phyloP scores from a whole-genome alignment of 805 yeast genomes.

The Barnettozyma wickerhamii region DNA sequence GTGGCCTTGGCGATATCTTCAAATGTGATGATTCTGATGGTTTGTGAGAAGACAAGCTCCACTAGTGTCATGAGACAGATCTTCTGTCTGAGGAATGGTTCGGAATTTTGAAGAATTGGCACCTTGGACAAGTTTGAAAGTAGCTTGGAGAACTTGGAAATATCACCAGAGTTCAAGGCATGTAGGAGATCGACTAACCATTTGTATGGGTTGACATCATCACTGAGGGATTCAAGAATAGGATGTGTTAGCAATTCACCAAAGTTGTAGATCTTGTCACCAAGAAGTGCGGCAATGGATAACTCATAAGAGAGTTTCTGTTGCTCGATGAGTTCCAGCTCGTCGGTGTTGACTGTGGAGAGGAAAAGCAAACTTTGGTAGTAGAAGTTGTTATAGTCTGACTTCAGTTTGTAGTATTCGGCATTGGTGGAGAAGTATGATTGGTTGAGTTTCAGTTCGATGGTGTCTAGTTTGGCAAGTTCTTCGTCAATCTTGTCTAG shows the following conservation, averaged over 20 bases:
- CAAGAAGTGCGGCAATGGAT: constrained; percentile 81
- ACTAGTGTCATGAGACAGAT: constrained; percentile 88
- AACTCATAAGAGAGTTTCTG: constrained; percentile 67
- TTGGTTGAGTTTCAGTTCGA: constrained; percentile 67
- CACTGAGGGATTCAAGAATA: constrained; percentile 41
- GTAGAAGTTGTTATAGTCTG: constrained; percentile 79
- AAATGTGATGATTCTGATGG: constrained; percentile 70
- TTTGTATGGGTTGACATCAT: constrained; percentile 42
- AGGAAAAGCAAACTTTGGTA: constrained; percentile 76
- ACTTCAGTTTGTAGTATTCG: constrained; percentile 65
- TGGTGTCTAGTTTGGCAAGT: constrained; percentile 52
- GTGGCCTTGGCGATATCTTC: constrained; percentile 71
- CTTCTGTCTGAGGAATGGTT: constrained; percentile 77
- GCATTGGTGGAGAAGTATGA: constrained; percentile 80
- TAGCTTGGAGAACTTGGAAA: constrained; percentile 55
- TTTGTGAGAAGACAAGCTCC: constrained; percentile 80
- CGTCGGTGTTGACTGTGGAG: constrained; percentile 58
- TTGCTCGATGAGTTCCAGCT: constrained; percentile 35
- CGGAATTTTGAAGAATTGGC: constrained; percentile 54
- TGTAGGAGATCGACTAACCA: constrained; percentile 74
- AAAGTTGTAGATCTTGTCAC: constrained; percentile 89
- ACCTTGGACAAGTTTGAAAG: constrained; percentile 37
- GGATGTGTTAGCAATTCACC: constrained; percentile 94
- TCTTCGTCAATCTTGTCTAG: constrained; percentile 57
- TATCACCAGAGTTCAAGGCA: constrained; percentile 74